Evolutionary conservation across 2,329 filamentous ascomycete genomes (phyloP), one percentile per base, ranked within the genome.

Genomic region (Xylaria sp.): DNA sequence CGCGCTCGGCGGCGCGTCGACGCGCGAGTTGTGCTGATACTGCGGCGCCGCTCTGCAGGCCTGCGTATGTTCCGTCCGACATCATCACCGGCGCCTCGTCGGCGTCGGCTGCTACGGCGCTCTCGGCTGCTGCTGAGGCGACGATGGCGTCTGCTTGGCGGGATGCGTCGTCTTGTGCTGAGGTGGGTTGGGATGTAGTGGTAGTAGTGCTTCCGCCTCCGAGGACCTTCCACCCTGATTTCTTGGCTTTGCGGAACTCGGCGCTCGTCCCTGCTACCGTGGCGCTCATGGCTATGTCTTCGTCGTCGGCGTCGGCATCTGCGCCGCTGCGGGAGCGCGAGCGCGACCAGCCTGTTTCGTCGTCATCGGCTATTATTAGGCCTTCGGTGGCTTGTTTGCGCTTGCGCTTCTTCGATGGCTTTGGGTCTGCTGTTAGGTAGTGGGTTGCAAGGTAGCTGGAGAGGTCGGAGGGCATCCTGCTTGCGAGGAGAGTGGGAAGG

Each of bases 401-500:
- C 81, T 91, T 91, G 70, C 88, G 85, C 78, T 91, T 91, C 77
- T 91, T 91, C 58, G 82, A 76, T 20, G 87, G 85, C 71, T 88
- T 88, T 6, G 84, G 81, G 70, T 89, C 86, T 50, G 87, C 84
- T 65, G 86, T 83, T 59, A 99, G 90, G 80, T 99, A 99, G 80
- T 94, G 96, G 72, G 93, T 91, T 46, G 95, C 94, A 44, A 99
- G 89, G 78, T 98, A 99, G 77, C 90, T 90, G 67, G 94, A 91
- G 73, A 98, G 87, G 74, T 89, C 86, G 69, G 84, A 84, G 52
- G 87, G 82, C 87, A 89, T 89, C 18, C 63, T 73, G 69, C 41
- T 25, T 34, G 7, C 28, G 28, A 28, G 52, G 70, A 37, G 61
- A 51, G 62, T 5, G 63, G 23, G 39, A 8, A 31, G 9, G 44